phyloP scores from a whole-genome alignment of 305 asterid genomes.

The Fraxinus floribunda region DNA sequence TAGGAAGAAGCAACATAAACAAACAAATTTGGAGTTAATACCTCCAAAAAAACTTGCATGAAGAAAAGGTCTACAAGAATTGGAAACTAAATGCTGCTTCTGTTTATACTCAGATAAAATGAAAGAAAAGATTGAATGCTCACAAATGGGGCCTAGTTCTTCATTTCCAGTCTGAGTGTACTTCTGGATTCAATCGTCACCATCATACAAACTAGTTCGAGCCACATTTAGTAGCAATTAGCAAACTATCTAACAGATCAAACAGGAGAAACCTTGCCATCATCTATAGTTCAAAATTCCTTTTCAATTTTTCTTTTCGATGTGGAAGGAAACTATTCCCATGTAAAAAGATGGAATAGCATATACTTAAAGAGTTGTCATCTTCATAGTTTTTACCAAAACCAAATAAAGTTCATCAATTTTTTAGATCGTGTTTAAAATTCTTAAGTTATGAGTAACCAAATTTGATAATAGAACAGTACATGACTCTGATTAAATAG shows the following conservation, averaged over 20 bases:
- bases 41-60: background rate
- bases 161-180: conserved; percentile 13
- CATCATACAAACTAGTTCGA: background rate
- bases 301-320: background rate
- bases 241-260: background rate
- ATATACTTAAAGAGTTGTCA: conserved; percentile 8
- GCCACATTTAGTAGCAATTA: background rate
- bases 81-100: background rate
- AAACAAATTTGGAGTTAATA: background rate
- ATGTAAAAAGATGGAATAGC: background rate
- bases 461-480: conserved; percentile 21
- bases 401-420: conserved; percentile 17
- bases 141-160: background rate
- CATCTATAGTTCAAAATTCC: background rate
- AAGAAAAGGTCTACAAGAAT: background rate
- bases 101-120: background rate
- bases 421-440: background rate
- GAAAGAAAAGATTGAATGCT: background rate
- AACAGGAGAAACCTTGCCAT: background rate
- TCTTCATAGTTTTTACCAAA: conserved; percentile 3
- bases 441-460: conserved; percentile 18
- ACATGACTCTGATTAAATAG: background rate
- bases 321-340: background rate
- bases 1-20: background rate
- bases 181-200: background rate